phyloP scores from a whole-genome alignment of 2,329 filamentous ascomycete species.

The Sarocladium strictum region DNA sequence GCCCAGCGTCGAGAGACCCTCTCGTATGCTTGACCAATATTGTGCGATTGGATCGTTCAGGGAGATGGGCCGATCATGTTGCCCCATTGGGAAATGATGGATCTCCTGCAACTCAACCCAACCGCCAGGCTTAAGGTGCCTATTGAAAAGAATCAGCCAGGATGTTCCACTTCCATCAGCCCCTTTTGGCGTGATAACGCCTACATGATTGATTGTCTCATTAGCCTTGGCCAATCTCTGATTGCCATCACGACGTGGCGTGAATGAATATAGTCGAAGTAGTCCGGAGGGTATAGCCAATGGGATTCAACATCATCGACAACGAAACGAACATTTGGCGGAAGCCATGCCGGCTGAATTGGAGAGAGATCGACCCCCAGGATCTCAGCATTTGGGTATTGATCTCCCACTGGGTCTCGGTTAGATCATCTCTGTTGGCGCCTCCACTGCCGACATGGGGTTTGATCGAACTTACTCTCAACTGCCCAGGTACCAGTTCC shows the following conservation, averaged over 20 bases:
- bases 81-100: constrained; percentile 21
- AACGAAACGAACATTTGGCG: constrained; percentile 32
- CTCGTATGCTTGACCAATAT: constrained; percentile 22
- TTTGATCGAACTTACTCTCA: constrained; percentile 21
- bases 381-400: constrained; percentile 30
- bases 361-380: constrained; percentile 33
- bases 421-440: constrained; percentile 7
- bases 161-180: too few relatives aligned
- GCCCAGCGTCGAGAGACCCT: constrained; percentile 22
- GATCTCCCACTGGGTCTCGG: constrained; percentile 24
- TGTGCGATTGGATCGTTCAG: constrained; percentile 19
- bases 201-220: constrained; percentile 8
- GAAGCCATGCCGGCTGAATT: constrained; percentile 32
- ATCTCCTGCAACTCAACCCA: constrained; percentile 37
- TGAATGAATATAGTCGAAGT: constrained; percentile 24
- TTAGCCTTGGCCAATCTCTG: constrained; percentile 17
- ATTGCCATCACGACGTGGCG: constrained; percentile 30
- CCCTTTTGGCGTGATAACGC: too few relatives aligned
- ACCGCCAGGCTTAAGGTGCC: constrained; percentile 33
- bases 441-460: constrained; percentile 2
- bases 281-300: constrained; percentile 19
- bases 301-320: constrained; percentile 28
- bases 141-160: neutral
- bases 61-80: constrained; percentile 13
- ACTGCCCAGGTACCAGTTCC: constrained; percentile 38